These are phyloP conservation scores for Mycena chlorophos DNA, from an alignment of 768 basidiomycete genomes.

Conservation along the genomic window DNA sequence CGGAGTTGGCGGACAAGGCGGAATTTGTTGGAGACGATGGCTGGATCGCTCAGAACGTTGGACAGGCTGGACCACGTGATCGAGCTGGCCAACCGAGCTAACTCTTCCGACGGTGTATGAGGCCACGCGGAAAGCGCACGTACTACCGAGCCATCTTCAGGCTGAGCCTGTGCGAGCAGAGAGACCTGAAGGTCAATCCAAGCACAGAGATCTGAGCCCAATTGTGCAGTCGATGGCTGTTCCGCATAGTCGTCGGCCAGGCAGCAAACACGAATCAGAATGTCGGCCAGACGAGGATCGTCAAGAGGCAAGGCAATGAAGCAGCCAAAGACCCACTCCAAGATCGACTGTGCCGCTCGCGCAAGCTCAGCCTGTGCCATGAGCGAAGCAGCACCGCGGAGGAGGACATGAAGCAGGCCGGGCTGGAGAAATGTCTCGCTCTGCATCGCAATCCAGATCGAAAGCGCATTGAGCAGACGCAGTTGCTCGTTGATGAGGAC, in stretches of 20 bases:
- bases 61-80: constrained; percentile 52
- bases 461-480: constrained; percentile 70
- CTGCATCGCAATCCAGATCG: constrained; percentile 70
- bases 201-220: constrained; percentile 50
- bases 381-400: constrained; percentile 65
- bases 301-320: constrained; percentile 39
- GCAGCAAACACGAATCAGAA: constrained; percentile 69
- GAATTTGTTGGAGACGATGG: constrained; percentile 75
- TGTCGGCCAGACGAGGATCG: constrained; percentile 59
- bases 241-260: constrained; percentile 56
- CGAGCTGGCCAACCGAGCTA: constrained; percentile 47
- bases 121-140: constrained; percentile 79
- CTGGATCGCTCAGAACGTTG: constrained; percentile 54
- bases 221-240: constrained; percentile 26
- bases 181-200: constrained; percentile 66
- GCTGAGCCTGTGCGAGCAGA: constrained; percentile 35
- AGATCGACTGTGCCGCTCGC: constrained; percentile 68
- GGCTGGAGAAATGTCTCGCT: constrained; percentile 53
- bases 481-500: constrained; percentile 84
- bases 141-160: constrained; percentile 35
- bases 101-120: constrained; percentile 49
- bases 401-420: constrained; percentile 65
- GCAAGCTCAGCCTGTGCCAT: constrained; percentile 69
- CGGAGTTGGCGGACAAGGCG: constrained; percentile 67
- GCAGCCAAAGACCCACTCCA: constrained; percentile 71